These are phyloP conservation scores for Alternaria sp. DNA, from an alignment of 2,329 filamentous ascomycete genomes.

Conservation along the genomic window DNA sequence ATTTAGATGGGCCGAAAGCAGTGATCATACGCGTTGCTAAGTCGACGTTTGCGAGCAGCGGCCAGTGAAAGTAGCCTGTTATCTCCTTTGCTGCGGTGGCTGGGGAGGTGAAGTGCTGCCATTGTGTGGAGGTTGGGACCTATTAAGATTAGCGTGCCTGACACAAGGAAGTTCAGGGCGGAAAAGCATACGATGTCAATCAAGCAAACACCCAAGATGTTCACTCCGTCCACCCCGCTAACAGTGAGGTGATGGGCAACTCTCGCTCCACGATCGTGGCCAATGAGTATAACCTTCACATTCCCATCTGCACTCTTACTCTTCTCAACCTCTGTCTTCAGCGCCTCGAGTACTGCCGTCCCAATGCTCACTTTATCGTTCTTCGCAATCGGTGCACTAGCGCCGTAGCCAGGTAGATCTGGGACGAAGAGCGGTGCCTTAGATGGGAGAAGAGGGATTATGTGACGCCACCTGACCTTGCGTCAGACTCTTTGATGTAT, in stretches of 20 bases:
- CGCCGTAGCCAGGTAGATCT: constrained; percentile 44
- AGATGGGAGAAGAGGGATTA: constrained; percentile 39
- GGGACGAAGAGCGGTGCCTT: constrained; percentile 37
- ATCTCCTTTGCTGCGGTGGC: constrained; percentile 51
- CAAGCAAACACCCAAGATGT: constrained; percentile 39
- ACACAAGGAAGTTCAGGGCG: neutral
- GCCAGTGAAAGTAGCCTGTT: constrained; percentile 64
- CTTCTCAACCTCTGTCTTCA: constrained; percentile 31
- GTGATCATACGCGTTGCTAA: constrained; percentile 60
- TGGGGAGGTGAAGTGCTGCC: constrained; percentile 50
- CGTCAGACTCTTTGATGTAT: neutral
- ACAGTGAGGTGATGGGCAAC: constrained; percentile 63
- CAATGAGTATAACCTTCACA: constrained; percentile 52
- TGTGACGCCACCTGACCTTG: constrained; percentile 36
- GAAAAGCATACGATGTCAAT: constrained; percentile 34
- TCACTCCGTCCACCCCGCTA: constrained; percentile 52
- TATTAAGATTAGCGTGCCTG: constrained; percentile 28
- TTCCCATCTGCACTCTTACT: neutral
- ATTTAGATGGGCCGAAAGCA: constrained; percentile 53
- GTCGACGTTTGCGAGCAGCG: constrained; percentile 61
- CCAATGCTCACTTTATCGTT: constrained; percentile 43
- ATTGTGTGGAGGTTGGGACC: constrained; percentile 63
- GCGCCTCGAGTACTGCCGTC: constrained; percentile 28
- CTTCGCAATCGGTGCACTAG: constrained; percentile 28
- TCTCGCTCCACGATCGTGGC: constrained; percentile 64